These are phyloP conservation scores for Litchi chinensis DNA, from an alignment of 345 rosid genomes.

Conservation along the genomic window DNA sequence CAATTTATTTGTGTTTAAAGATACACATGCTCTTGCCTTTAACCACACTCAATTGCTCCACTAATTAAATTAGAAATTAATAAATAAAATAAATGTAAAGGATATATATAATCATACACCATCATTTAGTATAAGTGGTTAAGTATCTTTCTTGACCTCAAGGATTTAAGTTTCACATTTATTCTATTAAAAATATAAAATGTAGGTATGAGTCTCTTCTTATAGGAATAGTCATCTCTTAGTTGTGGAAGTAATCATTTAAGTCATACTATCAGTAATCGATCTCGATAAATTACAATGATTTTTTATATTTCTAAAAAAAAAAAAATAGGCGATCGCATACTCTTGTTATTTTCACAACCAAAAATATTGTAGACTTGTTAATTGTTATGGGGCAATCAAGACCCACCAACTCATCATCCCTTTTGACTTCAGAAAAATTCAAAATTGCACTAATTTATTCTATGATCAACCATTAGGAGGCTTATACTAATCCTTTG, in stretches of 20 bases:
- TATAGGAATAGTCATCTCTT: too few relatives aligned
- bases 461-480: conserved; percentile 2
- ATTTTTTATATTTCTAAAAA: too few relatives aligned
- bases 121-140: too few relatives aligned
- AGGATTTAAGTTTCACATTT: too few relatives aligned
- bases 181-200: too few relatives aligned
- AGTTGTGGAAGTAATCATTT: too few relatives aligned
- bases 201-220: too few relatives aligned
- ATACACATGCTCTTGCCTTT: conserved; percentile 31
- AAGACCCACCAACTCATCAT: conserved; percentile 21
- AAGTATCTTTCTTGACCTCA: too few relatives aligned
- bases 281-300: too few relatives aligned
- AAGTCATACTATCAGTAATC: too few relatives aligned
- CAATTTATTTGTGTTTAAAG: conserved; percentile 15
- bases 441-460: conserved; percentile 8
- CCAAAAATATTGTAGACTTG: background rate
- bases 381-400: background rate
- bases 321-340: background rate
- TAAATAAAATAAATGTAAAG: background rate
- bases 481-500: background rate
- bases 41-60: conserved; percentile 21
- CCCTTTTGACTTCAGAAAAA: conserved; percentile 9
- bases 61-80: background rate
- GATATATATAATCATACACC: too few relatives aligned
- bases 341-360: conserved; percentile 11